Base-by-base conservation (phyloP, 139 green algal genomes). In the Haematococcus sp. region DNA sequence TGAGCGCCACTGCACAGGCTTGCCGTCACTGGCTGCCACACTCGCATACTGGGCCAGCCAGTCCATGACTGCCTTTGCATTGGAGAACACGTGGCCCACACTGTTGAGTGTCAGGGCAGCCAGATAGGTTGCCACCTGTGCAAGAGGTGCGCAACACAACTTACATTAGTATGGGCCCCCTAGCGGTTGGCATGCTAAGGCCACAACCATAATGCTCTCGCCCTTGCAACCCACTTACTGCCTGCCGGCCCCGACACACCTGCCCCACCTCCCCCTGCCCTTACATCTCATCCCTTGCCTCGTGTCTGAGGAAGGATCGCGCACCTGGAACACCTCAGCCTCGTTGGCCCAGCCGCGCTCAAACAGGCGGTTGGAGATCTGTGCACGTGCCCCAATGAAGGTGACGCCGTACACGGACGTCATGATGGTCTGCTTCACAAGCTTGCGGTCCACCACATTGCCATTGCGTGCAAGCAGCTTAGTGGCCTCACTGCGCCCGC, bases 391-490 rank as follows among this genome's bases (percentile, higher is more conserved):
- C 17, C 95, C 95, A 0, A 97, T 75, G 52, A 92, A 90, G 0
- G 95, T 99, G 4, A 99, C 95, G 46, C 95, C 95, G 56, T 99
- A 99, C 67, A 99, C 95, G 28, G 88, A 94, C 11, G 95, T 99
- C 95, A 99, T 99, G 2, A 98, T 95, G n/a, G 94, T 99, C 84
- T 99, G 95, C 83, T 98, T 98, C 31, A 99, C 95, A 32, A 99
- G 84, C 87, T 98, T 98, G 30, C 95, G 89, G 77, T 98, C 89
- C 0, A 98, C 84, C 35, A 87, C 64, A n/a, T 79, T 73, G 4
- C 11, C 43, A 31, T 69, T 72, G 65, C 58, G 80, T 7, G 25
- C 63, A 1, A 66, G 70, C 16, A 40, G 27, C 52, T 73, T 73
- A 31, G 58, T 32, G 7, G 73, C 73, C 63, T 73, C 73, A 17